These are phyloP conservation scores for Phtheirospermum japonicum DNA, from an alignment of 257 asterid genomes.

Conservation along the genomic window DNA sequence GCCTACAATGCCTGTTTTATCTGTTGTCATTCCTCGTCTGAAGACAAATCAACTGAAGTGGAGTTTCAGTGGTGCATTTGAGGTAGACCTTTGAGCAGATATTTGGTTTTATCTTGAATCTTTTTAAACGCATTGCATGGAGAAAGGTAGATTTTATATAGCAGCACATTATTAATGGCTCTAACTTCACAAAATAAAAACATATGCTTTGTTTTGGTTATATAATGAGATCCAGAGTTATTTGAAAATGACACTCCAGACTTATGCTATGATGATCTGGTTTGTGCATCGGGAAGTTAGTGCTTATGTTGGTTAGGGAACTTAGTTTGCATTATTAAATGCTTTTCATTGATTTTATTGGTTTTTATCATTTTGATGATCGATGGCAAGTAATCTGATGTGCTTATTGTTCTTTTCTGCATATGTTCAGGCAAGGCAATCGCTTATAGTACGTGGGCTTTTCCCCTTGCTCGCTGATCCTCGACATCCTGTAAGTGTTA, in stretches of 20 bases:
- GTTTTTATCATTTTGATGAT: neutral
- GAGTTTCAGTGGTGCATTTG: conserved; percentile 90
- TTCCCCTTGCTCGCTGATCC: conserved; percentile 96
- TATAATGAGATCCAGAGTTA: neutral
- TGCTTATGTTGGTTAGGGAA: neutral
- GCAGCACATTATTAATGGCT: no score
- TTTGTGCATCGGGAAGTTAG: neutral
- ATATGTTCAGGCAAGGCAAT: conserved; percentile 76
- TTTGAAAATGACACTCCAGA: no score
- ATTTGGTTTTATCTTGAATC: neutral
- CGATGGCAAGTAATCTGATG: neutral
- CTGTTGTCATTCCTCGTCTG: conserved; percentile 91
- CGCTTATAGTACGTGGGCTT: conserved; percentile 84
- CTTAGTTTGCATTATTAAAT: neutral
- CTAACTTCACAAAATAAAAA: no score
- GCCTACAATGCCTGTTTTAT: conserved; percentile 92
- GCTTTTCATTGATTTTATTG: neutral
- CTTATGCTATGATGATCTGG: no score
- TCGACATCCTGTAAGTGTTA: conserved; percentile 82
- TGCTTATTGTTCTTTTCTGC: conserved; percentile 18
- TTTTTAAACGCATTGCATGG: neutral
- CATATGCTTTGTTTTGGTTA: neutral
- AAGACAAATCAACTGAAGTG: conserved; percentile 88
- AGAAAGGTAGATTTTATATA: no score
- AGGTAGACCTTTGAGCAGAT: conserved; percentile 41